phyloP scores from a whole-genome alignment of 2,329 filamentous ascomycete genomes.

The Cordyceps militaris region DNA sequence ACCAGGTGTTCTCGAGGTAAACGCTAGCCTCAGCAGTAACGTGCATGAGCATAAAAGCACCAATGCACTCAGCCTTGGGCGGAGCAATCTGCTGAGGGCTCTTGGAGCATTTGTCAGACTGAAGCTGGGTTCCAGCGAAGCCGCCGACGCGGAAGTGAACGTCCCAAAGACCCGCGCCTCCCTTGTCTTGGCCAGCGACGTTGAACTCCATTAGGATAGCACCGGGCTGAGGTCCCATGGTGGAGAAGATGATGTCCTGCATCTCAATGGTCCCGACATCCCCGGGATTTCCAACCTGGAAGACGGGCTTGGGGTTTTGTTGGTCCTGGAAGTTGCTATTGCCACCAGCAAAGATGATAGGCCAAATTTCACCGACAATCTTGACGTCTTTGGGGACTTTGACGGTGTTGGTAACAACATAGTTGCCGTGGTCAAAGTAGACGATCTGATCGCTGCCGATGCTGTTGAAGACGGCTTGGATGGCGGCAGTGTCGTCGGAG shows the following conservation, averaged over 20 bases:
- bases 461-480: conserved; percentile 70
- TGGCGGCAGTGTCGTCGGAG: conserved; percentile 79
- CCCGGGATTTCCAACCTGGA: conserved; percentile 73
- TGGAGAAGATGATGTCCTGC: conserved; percentile 79
- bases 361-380: conserved; percentile 89
- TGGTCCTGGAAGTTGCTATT: conserved; percentile 62
- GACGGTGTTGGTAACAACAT: conserved; percentile 63
- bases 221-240: conserved; percentile 73
- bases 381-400: conserved; percentile 71
- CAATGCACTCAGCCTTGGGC: conserved; percentile 62
- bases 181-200: conserved; percentile 58
- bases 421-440: conserved; percentile 70
- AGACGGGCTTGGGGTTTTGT: conserved; percentile 71
- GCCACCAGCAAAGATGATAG: conserved; percentile 78
- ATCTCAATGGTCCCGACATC: conserved; percentile 80
- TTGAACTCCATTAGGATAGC: conserved; percentile 94
- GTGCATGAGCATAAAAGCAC: conserved; percentile 64
- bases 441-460: conserved; percentile 58
- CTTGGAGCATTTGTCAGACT: conserved; percentile 73
- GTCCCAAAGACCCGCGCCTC: conserved; percentile 81
- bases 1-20: conserved; percentile 86
- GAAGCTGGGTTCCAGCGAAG: conserved; percentile 73
- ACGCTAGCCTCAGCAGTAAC: conserved; percentile 55
- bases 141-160: conserved; percentile 93
- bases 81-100: conserved; percentile 56